Base-by-base conservation (phyloP, 2,329 filamentous ascomycete genomes). In the Pseudocercospora crystallina region DNA sequence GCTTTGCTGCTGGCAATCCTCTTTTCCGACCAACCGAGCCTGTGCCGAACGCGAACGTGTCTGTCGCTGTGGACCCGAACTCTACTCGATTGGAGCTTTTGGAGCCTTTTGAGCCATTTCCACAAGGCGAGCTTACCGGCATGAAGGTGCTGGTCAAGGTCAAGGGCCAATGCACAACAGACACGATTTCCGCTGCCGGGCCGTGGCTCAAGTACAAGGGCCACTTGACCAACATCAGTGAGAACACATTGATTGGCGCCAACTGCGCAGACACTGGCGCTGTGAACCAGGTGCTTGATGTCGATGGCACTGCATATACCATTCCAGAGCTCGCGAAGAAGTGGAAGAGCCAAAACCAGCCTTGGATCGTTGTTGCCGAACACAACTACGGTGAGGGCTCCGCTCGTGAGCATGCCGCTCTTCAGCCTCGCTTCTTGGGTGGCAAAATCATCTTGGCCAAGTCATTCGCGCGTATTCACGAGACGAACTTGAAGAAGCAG, bases 161-260 rank as follows among this genome's bases (percentile, higher is more conserved):
- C 58, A 87, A 91, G 58, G 94, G 94, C 59, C 96, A 99, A 76
- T 99, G 94, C 80, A 99, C 94, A 50, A 99, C 94, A 37, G 94
- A 99, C 74, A 97, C 94, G 63, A 99, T 99, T 73, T 97, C 91
- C 33, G 92, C 92, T 31, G 92, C 92, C 1, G 92, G 92, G 5
- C 92, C 92, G 12, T 97, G 92, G 92, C 83, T 99, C 61, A 97
- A 97, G 75, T 99, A 97, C 83, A 97, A 97, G 80, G 94, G 94
- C 57, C 94, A 99, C 73, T 83, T 99, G 57, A 90, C 94, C 71
- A 99, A 99, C 78, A 99, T 99, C 71, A 88, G 86, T 62, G 90
- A 90, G 68, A 99, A 99, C 81, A 99, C 94, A 2, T 83, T 99
- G 60, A 96, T 96, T 74, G 94, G 90, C 47, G 94, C 94, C 53